Conservation (phyloP, 208 protist genomes). For the Leishmania guyanensis region DNA sequence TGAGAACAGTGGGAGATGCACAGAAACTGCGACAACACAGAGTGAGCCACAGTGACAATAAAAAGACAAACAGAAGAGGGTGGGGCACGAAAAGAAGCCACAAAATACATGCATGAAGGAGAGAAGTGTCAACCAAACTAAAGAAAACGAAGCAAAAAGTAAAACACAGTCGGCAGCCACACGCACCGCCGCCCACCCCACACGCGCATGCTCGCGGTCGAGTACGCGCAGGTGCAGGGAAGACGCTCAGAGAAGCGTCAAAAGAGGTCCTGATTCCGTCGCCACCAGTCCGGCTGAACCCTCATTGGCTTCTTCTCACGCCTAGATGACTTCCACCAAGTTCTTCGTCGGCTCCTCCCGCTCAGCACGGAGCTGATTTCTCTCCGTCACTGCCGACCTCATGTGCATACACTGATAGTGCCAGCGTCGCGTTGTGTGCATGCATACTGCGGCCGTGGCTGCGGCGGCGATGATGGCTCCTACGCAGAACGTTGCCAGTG, state of each 20-base stretch:
- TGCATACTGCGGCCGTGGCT: constrained; percentile 15
- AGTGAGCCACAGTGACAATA: background rate
- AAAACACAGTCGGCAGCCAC: background rate
- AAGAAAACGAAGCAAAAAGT: background rate
- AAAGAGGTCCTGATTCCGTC: background rate
- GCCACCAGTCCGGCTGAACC: background rate
- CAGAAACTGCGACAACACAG: background rate
- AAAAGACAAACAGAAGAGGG: background rate
- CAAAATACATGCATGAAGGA: background rate
- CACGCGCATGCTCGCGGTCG: background rate
- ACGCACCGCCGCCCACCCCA: background rate
- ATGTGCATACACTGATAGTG: background rate
- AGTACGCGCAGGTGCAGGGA: background rate
- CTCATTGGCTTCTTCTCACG: background rate
- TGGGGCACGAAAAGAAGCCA: background rate
- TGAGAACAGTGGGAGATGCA: background rate
- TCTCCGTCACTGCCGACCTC: background rate
- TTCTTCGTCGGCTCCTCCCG: background rate
- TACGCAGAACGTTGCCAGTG: constrained; percentile 30
- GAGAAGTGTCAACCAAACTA: background rate
- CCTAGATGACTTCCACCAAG: background rate
- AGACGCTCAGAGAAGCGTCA: background rate
- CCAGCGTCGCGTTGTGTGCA: constrained; percentile 14
- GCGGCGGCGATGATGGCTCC: constrained; percentile 26
- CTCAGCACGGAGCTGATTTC: background rate